phyloP scores from a whole-genome alignment of 2,329 filamentous ascomycete genomes.

The Pleomassaria siparia region DNA sequence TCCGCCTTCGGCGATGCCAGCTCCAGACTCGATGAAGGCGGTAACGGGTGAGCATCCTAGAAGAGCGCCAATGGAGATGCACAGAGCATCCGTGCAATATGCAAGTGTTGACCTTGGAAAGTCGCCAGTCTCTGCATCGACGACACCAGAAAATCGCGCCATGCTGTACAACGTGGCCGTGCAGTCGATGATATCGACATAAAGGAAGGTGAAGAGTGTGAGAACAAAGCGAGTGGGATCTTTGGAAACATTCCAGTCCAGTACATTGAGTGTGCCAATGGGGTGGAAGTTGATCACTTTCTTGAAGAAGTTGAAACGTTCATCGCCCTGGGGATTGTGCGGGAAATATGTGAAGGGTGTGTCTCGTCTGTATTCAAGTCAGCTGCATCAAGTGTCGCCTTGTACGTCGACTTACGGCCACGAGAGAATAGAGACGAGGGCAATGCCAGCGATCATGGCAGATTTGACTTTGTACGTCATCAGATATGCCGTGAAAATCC shows the following conservation, averaged over 20 bases:
- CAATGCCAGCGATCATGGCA: constrained; percentile 79
- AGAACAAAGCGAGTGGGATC: constrained; percentile 76
- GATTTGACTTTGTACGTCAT: constrained; percentile 87
- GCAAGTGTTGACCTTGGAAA: constrained; percentile 84
- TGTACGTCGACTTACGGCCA: constrained; percentile 61
- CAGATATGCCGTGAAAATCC: constrained; percentile 75
- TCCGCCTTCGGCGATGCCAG: constrained; percentile 84
- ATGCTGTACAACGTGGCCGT: constrained; percentile 88
- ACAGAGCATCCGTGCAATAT: constrained; percentile 80
- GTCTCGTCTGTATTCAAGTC: constrained; percentile 48
- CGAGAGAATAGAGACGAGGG: constrained; percentile 82
- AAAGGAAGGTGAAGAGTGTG: constrained; percentile 85
- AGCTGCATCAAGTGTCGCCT: constrained; percentile 12
- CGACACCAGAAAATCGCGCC: constrained; percentile 78
- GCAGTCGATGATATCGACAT: constrained; percentile 86
- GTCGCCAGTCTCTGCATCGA: constrained; percentile 79
- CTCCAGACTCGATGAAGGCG: constrained; percentile 83
- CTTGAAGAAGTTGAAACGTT: constrained; percentile 80
- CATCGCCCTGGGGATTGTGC: constrained; percentile 65
- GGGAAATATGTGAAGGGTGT: constrained; percentile 81
- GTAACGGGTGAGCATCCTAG: constrained; percentile 80
- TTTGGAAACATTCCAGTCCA: constrained; percentile 70
- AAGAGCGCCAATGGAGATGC: constrained; percentile 77
- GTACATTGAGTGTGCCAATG: constrained; percentile 69
- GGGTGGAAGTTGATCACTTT: constrained; percentile 79